Conservation (phyloP, 2,329 filamentous ascomycete species). For the Penicillium sp. region DNA sequence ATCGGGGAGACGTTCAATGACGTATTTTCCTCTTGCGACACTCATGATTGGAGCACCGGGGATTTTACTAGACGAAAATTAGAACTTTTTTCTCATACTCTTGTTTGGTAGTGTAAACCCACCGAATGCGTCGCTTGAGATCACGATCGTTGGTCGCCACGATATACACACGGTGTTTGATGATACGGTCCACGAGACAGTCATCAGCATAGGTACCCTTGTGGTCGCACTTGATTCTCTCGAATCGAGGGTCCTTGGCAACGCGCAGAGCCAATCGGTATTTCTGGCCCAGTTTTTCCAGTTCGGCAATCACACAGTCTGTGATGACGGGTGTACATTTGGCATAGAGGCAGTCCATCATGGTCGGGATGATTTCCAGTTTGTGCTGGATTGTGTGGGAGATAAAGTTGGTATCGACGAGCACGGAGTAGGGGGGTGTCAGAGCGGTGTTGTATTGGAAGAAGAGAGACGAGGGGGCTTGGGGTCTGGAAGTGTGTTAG, state of each 20-base stretch:
- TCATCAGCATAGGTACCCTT: constrained; percentile 88
- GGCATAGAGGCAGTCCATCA: constrained; percentile 94
- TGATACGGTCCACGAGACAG: constrained; percentile 74
- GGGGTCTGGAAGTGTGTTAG: constrained; percentile 55
- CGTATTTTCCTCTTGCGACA: constrained; percentile 86
- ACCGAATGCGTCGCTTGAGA: constrained; percentile 76
- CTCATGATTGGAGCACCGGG: constrained; percentile 72
- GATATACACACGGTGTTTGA: constrained; percentile 77
- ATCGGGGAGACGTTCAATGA: constrained; percentile 88
- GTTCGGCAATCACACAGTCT: constrained; percentile 77
- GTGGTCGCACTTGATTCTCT: constrained; percentile 85
- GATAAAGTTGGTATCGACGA: constrained; percentile 89
- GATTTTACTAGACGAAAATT: constrained; percentile 61
- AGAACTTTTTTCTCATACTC: too few species aligned
- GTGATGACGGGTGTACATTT: constrained; percentile 90
- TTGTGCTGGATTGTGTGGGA: constrained; percentile 90
- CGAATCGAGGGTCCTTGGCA: constrained; percentile 86
- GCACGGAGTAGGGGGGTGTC: constrained; percentile 77
- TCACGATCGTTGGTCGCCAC: constrained; percentile 74
- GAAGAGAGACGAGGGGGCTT: constrained; percentile 83
- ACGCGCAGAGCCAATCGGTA: constrained; percentile 86
- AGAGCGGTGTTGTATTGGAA: constrained; percentile 87
- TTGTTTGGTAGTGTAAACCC: too few species aligned
- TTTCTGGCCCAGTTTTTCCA: constrained; percentile 87
- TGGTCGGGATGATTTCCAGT: constrained; percentile 80